Evolutionary conservation across 1,284 basidiomycete genomes (phyloP).

Genomic region (Vanrija pseudolonga): DNA sequence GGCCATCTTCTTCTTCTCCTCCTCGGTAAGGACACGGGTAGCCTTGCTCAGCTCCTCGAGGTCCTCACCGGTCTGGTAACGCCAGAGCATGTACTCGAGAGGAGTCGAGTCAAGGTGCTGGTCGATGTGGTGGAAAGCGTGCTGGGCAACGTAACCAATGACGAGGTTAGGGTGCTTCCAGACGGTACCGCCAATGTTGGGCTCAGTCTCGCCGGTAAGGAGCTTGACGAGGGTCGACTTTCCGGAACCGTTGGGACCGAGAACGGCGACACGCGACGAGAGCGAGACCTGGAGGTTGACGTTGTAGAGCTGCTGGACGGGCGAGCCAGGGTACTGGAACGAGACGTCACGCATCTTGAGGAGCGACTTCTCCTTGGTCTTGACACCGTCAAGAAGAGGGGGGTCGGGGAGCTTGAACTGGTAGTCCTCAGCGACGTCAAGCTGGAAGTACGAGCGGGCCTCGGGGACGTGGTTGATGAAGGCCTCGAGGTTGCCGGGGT

Average conservation of each 20-base stretch:
- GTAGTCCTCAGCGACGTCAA: conserved; percentile 92
- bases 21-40: conserved; percentile 77
- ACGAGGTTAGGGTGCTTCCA: conserved; percentile 99
- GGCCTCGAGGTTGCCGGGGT: conserved; percentile 93
- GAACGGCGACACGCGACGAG: conserved; percentile 92
- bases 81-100: conserved; percentile 98
- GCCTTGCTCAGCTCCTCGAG: conserved; percentile 94
- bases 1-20: conserved; percentile 94
- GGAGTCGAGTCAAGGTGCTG: conserved; percentile 97
- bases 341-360: conserved; percentile 97
- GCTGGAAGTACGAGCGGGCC: conserved; percentile 96
- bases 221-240: conserved; percentile 99
- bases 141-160: conserved; percentile 97
- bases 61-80: conserved; percentile 99
- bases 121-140: conserved; percentile 99
- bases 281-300: conserved; percentile 94
- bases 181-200: conserved; percentile 92
- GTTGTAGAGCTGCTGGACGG: conserved; percentile 86
- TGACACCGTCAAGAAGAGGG: conserved; percentile 96
- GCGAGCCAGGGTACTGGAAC: conserved; percentile 88
- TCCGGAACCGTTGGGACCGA: conserved; percentile 96
- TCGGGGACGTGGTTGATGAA: conserved; percentile 94
- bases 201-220: conserved; percentile 93
- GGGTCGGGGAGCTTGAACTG: conserved; percentile 94
- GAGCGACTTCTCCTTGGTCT: conserved; percentile 98